Evolutionary conservation across 495 filamentous ascomycete species (phyloP), one percentile per base, ranked within the genome.

Genomic region (Penicillium canariense): DNA sequence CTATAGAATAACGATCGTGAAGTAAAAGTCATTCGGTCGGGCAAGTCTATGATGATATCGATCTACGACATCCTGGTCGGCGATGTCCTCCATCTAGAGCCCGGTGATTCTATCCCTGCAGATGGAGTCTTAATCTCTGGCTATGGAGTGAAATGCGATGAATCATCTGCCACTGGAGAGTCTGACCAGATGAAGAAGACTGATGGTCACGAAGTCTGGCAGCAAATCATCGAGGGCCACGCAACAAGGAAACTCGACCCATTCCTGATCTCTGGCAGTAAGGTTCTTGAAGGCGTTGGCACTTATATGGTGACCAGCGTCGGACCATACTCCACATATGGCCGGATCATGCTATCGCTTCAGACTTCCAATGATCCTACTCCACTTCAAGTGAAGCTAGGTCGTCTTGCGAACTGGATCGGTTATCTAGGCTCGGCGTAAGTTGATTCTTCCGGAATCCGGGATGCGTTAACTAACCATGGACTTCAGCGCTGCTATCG

Each of bases 1-100:
- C 1, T 23, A 20, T 55, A 83, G 77, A 93, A 93, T 66, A 79
- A 89, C 58, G 90, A 95, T 62, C 84, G 90, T 27, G 68, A 88
- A 42, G 85, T 93, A 49, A 90, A 89, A 63, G 88, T 81, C 9
- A 72, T 89, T 43, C 87, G 90, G 25, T 90, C 89, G 8, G 90
- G 89, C 14, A 87, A 85, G 63, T 85, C 86, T 3, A 61, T 83
- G 9, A 81, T 88, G 67, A 74, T 91, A 20, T 90, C 87, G 0
- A 79, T 90, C 30, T 87, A 79, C 53, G 86, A 90, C 63, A 70
- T 91, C 38, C 71, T 87, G 53, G 87, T 85, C 38, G 87, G 87
- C 39, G 88, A 91, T 65, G 77, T 91, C 12, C 69, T 91, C 27
- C 84, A 87, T 52, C 68, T 91, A 0, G 87, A 89, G 49, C 86